These are phyloP conservation scores for Starmerella scarabaei DNA, from an alignment of 805 yeast species.

Conservation along the genomic window DNA sequence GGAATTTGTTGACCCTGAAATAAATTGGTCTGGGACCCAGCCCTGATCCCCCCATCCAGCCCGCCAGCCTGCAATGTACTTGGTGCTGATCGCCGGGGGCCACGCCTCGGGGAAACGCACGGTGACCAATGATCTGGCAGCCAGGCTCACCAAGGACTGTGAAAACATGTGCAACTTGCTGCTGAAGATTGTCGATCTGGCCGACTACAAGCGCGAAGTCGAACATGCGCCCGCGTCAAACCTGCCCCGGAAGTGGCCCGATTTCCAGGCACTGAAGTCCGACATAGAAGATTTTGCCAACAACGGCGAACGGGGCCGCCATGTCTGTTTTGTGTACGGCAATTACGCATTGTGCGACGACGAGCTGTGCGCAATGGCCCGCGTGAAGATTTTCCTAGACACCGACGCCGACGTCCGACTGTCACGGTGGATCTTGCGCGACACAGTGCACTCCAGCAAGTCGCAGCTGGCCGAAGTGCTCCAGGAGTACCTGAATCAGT, in stretches of 20 bases:
- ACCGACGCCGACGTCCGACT: constrained; percentile 76
- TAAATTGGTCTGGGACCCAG: not conserved
- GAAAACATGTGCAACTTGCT: constrained; percentile 14
- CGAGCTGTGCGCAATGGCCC: constrained; percentile 41
- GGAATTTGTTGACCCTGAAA: constrained; percentile 4
- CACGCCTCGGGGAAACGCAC: constrained; percentile 44
- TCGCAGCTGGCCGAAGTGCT: constrained; percentile 25
- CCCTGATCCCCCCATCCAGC: not conserved
- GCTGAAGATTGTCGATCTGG: constrained; percentile 32
- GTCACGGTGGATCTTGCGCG: constrained; percentile 51
- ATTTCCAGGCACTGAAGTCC: constrained; percentile 25
- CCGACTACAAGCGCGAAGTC: constrained; percentile 24
- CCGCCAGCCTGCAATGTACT: no score
- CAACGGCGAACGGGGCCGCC: not conserved
- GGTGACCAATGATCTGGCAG: constrained; percentile 27
- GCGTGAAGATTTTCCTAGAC: constrained; percentile 62
- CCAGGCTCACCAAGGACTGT: constrained; percentile 22
- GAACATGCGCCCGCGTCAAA: constrained; percentile 8
- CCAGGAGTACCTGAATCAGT: constrained; percentile 38
- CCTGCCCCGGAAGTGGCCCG: constrained; percentile 22
- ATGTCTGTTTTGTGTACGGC: constrained; percentile 51
- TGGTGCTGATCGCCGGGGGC: constrained; percentile 50
- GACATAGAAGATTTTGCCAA: constrained; percentile 7
- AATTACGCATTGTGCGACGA: constrained; percentile 63
- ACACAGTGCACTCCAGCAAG: constrained; percentile 20